These are phyloP conservation scores for Mycena belliarum DNA, from an alignment of 768 basidiomycete species.

Conservation along the genomic window DNA sequence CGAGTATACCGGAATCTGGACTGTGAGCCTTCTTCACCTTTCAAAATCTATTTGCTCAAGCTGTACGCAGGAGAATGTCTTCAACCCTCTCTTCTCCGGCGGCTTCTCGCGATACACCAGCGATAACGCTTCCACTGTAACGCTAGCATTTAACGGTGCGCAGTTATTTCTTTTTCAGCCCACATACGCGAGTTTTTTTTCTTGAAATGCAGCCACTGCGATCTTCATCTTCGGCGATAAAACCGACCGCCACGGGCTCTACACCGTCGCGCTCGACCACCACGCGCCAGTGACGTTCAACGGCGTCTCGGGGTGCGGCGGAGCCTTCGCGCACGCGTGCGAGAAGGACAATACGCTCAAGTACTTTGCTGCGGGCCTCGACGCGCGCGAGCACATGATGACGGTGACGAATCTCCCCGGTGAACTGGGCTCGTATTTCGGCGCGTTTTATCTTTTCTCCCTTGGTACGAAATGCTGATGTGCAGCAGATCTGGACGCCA, in stretches of 20 bases:
- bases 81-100: slow-evolving; percentile 19
- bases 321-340: slow-evolving; percentile 19
- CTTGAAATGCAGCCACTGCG: slow-evolving; percentile 12
- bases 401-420: slow-evolving; percentile 16
- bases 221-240: slow-evolving; percentile 26
- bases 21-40: not conserved
- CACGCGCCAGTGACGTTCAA: slow-evolving; percentile 9
- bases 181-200: not conserved
- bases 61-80: slow-evolving; percentile 15
- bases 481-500: not conserved
- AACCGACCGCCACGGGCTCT: slow-evolving; percentile 24
- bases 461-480: no score
- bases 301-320: slow-evolving; percentile 23
- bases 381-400: not conserved
- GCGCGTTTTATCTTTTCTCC: no score
- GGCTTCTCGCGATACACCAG: slow-evolving; percentile 17
- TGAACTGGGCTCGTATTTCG: slow-evolving; percentile 17
- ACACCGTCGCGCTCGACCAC: slow-evolving; percentile 22
- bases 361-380: slow-evolving; percentile 13
- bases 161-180: not conserved
- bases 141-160: slow-evolving; percentile 16
- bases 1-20: slow-evolving; percentile 19
- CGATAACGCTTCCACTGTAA: slow-evolving; percentile 9
- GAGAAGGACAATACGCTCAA: slow-evolving; percentile 21
- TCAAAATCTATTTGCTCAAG: not conserved